phyloP scores from a whole-genome alignment of 2,329 filamentous ascomycete genomes.

The Aspergillus intermedius region DNA sequence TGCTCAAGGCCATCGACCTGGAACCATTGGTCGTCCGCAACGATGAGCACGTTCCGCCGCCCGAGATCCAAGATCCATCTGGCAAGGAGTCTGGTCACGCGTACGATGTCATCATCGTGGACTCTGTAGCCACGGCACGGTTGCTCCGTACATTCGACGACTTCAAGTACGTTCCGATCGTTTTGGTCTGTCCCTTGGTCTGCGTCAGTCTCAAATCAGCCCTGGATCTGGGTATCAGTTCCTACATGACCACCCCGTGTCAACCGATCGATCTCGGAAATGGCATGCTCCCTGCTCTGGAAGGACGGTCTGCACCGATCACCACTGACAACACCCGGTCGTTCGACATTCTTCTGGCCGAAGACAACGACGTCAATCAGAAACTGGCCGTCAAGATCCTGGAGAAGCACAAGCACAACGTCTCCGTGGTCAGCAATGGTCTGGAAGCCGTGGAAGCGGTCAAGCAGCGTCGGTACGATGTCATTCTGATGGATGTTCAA shows the following conservation, averaged over 20 bases:
- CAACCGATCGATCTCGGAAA: slow-evolving; percentile 90
- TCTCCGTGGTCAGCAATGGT: slow-evolving; percentile 81
- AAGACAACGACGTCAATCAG: slow-evolving; percentile 97
- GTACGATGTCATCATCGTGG: slow-evolving; percentile 93
- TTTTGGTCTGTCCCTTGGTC: slow-evolving; percentile 80
- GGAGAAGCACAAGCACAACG: slow-evolving; percentile 77
- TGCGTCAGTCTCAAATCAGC: slow-evolving; percentile 90
- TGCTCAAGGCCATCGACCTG: slow-evolving; percentile 73
- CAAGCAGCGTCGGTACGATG: slow-evolving; percentile 86
- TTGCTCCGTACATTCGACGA: slow-evolving; percentile 79
- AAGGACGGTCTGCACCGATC: slow-evolving; percentile 84
- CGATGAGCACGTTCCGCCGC: slow-evolving; percentile 58
- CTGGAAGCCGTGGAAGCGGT: slow-evolving; percentile 89
- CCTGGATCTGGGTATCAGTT: slow-evolving; percentile 92
- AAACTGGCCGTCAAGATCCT: slow-evolving; percentile 92
- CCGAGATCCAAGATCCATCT: slow-evolving; percentile 47
- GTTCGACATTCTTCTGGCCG: slow-evolving; percentile 88
- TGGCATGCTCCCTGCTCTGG: slow-evolving; percentile 89
- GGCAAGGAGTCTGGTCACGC: slow-evolving; percentile 49
- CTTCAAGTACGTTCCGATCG: slow-evolving; percentile 96
- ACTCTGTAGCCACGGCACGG: slow-evolving; percentile 86
- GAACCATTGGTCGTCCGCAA: slow-evolving; percentile 77
- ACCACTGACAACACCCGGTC: slow-evolving; percentile 91
- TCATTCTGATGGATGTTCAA: slow-evolving; percentile 98
- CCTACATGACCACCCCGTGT: slow-evolving; percentile 97